Evolutionary conservation across 1,139 yeast genomes (phyloP).

Genomic region (Hemisphaericaspora xylofermentans): DNA sequence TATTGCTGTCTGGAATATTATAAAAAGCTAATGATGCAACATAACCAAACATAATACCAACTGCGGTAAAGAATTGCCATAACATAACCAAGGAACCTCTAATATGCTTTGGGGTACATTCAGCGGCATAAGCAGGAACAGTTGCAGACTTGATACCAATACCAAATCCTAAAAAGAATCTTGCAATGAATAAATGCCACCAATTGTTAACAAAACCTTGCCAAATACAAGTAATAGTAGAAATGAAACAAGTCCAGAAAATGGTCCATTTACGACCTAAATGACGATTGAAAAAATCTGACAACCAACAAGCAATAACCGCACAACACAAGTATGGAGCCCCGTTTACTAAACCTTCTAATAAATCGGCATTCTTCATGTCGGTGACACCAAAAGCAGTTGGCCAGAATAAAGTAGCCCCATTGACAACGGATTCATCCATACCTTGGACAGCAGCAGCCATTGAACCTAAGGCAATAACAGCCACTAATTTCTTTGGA

Average conservation of each 20-base stretch:
- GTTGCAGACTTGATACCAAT: slow-evolving; percentile 81
- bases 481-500: slow-evolving; percentile 58
- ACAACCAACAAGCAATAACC: slow-evolving; percentile 66
- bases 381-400: slow-evolving; percentile 49
- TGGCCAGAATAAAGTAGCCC: slow-evolving; percentile 76
- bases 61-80: slow-evolving; percentile 89
- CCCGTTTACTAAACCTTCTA: slow-evolving; percentile 74
- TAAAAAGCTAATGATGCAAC: slow-evolving; percentile 63
- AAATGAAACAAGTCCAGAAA: slow-evolving; percentile 63
- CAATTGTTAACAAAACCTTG: slow-evolving; percentile 71
- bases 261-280: slow-evolving; percentile 77
- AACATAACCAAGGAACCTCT: slow-evolving; percentile 83
- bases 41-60: slow-evolving; percentile 82
- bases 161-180: slow-evolving; percentile 74
- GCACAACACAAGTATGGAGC: slow-evolving; percentile 82
- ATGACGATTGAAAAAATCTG: slow-evolving; percentile 63
- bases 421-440: slow-evolving; percentile 87
- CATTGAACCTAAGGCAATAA: slow-evolving; percentile 75
- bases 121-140: slow-evolving; percentile 80
- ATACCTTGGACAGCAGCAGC: slow-evolving; percentile 93
- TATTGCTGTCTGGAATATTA: slow-evolving; percentile 32
- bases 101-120: slow-evolving; percentile 71
- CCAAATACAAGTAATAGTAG: slow-evolving; percentile 73
- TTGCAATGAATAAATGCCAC: slow-evolving; percentile 74
- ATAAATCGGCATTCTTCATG: slow-evolving; percentile 57